A percentile compares a stretch with the other conserved stretches of the same genome.
These are phyloP conservation scores for Cercophora scortea DNA, from an alignment of 495 filamentous ascomycete genomes.

Conservation along the genomic window DNA sequence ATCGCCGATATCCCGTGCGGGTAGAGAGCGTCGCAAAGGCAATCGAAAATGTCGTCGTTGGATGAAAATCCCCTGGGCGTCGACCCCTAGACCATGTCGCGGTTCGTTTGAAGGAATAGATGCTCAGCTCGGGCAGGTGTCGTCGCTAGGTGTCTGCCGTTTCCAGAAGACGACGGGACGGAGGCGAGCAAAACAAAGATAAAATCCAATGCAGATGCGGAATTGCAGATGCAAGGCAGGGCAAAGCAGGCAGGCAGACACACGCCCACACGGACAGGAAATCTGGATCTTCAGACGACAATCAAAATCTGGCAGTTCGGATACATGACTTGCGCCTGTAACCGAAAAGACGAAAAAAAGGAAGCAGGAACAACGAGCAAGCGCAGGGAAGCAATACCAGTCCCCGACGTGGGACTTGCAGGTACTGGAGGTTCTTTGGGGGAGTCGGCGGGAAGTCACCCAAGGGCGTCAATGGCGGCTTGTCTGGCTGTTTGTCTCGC, in stretches of 20 bases:
- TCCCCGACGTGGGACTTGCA: background rate
- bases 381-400: background rate
- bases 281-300: background rate
- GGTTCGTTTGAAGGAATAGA: too few relatives aligned
- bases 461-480: constrained; percentile 8
- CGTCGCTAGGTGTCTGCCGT: background rate
- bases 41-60: constrained; percentile 4
- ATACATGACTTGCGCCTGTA: constrained; percentile 9
- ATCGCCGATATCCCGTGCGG: constrained; percentile 7
- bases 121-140: too few relatives aligned
- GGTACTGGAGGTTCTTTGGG: too few relatives aligned
- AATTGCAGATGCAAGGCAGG: background rate
- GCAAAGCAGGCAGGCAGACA: background rate
- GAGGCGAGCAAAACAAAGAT: background rate
- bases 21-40: constrained; percentile 3
- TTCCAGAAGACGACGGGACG: background rate
- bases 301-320: background rate
- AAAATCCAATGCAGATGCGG: too few relatives aligned
- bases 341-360: constrained; percentile 1
- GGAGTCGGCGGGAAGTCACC: constrained; percentile 8
- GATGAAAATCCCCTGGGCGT: background rate
- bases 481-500: constrained; percentile 12
- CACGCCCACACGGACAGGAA: background rate
- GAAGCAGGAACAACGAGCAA: constrained; percentile 1
- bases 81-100: too few relatives aligned